Conservation (phyloP, 129 eudicot species). For the Lonicera japonica region DNA sequence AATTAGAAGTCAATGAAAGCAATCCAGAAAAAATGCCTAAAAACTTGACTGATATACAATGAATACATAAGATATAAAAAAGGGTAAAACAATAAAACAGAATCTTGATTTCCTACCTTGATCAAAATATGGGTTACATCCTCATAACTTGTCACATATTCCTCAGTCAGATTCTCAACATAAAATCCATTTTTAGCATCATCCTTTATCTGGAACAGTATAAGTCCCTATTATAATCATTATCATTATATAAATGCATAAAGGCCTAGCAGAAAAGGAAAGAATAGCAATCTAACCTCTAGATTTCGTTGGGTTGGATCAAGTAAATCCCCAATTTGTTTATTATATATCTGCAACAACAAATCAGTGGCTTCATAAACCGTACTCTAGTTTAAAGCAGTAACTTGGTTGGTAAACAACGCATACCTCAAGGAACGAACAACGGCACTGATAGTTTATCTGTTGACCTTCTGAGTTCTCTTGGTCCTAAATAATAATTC, state of each 20-base stretch:
- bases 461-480: conserved; percentile 58
- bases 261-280: neutral
- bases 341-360: conserved; percentile 68
- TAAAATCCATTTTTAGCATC: conserved; percentile 80
- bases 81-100: neutral
- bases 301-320: conserved; percentile 88
- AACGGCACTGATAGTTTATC: conserved; percentile 79
- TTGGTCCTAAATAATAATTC: conserved; percentile 41
- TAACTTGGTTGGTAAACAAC: neutral
- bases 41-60: neutral
- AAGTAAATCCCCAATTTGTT: conserved; percentile 84
- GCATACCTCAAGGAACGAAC: conserved; percentile 94
- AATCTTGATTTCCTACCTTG: conserved; percentile 45
- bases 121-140: conserved; percentile 84
- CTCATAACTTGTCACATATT: conserved; percentile 69
- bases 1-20: neutral
- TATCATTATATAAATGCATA: neutral
- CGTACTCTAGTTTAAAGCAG: neutral
- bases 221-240: conserved; percentile 9
- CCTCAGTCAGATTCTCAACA: conserved; percentile 86
- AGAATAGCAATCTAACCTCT: conserved; percentile 38
- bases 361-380: neutral
- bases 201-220: conserved; percentile 69
- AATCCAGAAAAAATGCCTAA: neutral
- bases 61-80: neutral